Percentiles rank a stretch among this genome's conserved stretches.
phyloP scores from a whole-genome alignment of 371 early-diverging fungal genomes.

The Mortierella sp. region DNA sequence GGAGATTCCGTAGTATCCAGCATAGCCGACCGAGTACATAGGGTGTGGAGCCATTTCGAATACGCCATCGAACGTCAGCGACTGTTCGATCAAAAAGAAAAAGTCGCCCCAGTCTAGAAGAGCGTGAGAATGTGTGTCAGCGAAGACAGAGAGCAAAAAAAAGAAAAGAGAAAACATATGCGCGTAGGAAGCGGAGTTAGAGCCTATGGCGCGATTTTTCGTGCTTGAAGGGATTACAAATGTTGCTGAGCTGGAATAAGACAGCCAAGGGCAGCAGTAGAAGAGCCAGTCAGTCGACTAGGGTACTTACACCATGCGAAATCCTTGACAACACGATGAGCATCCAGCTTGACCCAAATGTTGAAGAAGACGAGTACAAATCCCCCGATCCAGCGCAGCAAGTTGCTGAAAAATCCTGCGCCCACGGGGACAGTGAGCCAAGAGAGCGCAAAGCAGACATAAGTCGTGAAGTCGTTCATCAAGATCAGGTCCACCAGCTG shows the following conservation, averaged over 20 bases:
- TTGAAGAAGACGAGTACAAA: slow-evolving; percentile 87
- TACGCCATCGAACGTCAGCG: slow-evolving; percentile 92
- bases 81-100: slow-evolving; percentile 92
- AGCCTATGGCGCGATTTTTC: background rate
- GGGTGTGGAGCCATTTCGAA: slow-evolving; percentile 98
- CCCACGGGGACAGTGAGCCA: slow-evolving; percentile 72
- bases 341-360: slow-evolving; percentile 96
- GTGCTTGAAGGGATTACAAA: slow-evolving; percentile 9
- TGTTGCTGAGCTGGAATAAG: slow-evolving; percentile 1
- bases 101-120: slow-evolving; percentile 96
- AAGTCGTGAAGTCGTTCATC: slow-evolving; percentile 92
- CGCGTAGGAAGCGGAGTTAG: slow-evolving; percentile 15
- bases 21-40: slow-evolving; percentile 98
- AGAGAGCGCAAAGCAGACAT: slow-evolving; percentile 86
- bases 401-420: slow-evolving; percentile 67
- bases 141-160: background rate
- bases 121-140: background rate
- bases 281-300: background rate
- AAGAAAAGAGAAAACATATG: background rate
- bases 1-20: slow-evolving; percentile 95
- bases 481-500: slow-evolving; percentile 94
- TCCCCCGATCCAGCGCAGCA: slow-evolving; percentile 84
- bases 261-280: background rate
- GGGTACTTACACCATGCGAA: slow-evolving; percentile 93
- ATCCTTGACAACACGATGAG: slow-evolving; percentile 96